Conservation (phyloP, 768 basidiomycete species). For the Phylloporus rhodoxanthus region DNA sequence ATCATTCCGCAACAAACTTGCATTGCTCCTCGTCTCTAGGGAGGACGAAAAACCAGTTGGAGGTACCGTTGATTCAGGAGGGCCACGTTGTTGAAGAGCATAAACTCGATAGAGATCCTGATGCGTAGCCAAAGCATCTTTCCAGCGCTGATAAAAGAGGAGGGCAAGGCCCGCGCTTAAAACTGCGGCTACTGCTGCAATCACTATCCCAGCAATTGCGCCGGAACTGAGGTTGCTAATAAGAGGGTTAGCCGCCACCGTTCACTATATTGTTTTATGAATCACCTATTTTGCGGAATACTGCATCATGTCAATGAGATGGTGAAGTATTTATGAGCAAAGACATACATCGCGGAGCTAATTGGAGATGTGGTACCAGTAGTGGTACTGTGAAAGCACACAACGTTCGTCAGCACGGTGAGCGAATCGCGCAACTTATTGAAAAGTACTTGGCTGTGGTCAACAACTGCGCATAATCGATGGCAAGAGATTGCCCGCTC, state of each 20-base stretch:
- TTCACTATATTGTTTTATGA: not conserved
- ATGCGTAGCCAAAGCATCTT: conserved; percentile 14
- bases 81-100: conserved; percentile 8
- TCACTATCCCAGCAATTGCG: conserved; percentile 19
- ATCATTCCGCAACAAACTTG: conserved; percentile 9
- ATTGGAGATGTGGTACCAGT: not conserved
- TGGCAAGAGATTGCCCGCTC: conserved; percentile 19
- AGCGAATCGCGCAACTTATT: not conserved
- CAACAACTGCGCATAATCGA: conserved; percentile 32
- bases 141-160: conserved; percentile 29
- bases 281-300: conserved; percentile 9
- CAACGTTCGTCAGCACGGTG: not conserved
- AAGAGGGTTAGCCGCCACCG: not conserved
- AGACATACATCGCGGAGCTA: conserved; percentile 1
- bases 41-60: conserved; percentile 20
- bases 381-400: not conserved
- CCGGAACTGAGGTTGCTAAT: conserved; percentile 18
- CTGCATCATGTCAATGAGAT: not conserved
- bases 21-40: conserved; percentile 13
- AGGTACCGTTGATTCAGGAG: not conserved
- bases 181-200: conserved; percentile 13
- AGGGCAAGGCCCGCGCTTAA: conserved; percentile 10
- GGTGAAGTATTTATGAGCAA: not conserved
- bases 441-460: conserved; percentile 15
- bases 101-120: conserved; percentile 9